phyloP scores from a whole-genome alignment of 1,284 basidiomycete species.

The Cryptococcus floricola region DNA sequence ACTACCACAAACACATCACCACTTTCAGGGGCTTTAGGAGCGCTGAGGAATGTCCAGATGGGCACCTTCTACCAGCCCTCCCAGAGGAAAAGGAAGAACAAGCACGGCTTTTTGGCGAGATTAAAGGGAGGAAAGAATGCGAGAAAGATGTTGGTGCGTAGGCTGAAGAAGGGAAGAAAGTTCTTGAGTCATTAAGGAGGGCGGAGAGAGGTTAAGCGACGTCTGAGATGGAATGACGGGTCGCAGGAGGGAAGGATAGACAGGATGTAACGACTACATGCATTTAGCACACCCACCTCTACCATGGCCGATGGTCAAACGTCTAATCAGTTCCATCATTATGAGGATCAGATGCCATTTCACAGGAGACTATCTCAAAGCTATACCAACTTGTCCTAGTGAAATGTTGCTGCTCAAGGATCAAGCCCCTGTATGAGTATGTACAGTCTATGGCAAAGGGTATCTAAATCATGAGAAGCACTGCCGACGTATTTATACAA shows the following conservation, averaged over 20 bases:
- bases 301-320: background rate
- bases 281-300: background rate
- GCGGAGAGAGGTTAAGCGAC: background rate
- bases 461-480: background rate
- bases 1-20: conserved; percentile 3
- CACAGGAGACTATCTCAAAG: background rate
- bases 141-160: conserved; percentile 57
- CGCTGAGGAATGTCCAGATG: conserved; percentile 24
- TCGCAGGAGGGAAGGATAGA: background rate
- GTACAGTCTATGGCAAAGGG: background rate
- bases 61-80: conserved; percentile 84
- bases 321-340: background rate
- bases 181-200: conserved; percentile 56
- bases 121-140: conserved; percentile 59
- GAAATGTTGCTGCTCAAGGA: no score
- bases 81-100: conserved; percentile 79
- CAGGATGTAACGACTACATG: background rate
- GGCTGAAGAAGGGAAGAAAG: conserved; percentile 60
- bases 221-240: background rate
- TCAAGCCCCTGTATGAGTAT: no score
- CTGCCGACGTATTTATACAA: no score
- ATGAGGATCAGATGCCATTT: background rate
- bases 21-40: conserved; percentile 7
- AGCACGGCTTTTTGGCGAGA: conserved; percentile 77
- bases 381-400: background rate